Conservation (phyloP, 2,329 filamentous ascomycete species). For the Trichoderma sp. region DNA sequence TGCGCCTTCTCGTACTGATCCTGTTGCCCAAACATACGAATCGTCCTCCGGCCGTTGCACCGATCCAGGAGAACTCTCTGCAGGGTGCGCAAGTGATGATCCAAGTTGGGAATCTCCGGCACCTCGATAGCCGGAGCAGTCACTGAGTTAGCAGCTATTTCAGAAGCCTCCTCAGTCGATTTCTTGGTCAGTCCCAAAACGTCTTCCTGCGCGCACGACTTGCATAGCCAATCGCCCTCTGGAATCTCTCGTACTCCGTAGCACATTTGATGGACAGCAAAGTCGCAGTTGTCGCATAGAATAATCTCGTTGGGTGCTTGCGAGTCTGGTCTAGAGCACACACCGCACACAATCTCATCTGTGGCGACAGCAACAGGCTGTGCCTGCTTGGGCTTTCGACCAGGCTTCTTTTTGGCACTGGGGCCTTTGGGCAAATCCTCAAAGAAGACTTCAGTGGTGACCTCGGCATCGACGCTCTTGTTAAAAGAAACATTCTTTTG, state of each 20-base stretch:
- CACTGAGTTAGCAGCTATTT: conserved; percentile 20
- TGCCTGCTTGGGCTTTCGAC: conserved; percentile 28
- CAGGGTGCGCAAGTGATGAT: conserved; percentile 51
- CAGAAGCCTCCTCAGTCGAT: conserved; percentile 23
- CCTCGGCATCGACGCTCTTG: conserved; percentile 39
- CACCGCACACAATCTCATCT: conserved; percentile 52
- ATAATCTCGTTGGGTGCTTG: conserved; percentile 60
- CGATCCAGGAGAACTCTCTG: conserved; percentile 59
- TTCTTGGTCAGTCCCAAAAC: conserved; percentile 33
- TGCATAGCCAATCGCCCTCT: conserved; percentile 63
- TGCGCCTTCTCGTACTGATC: conserved; percentile 69
- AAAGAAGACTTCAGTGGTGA: conserved; percentile 41
- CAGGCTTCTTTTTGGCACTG: conserved; percentile 29
- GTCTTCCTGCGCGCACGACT: conserved; percentile 53
- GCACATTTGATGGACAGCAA: conserved; percentile 61
- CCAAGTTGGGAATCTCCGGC: conserved; percentile 56
- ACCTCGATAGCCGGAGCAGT: conserved; percentile 33
- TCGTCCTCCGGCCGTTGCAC: conserved; percentile 54
- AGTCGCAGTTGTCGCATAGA: conserved; percentile 63
- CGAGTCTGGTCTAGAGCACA: conserved; percentile 59
- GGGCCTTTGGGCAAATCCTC: conserved; percentile 48
- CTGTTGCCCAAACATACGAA: conserved; percentile 56
- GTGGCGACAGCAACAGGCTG: conserved; percentile 24
- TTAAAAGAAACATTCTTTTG: conserved; percentile 57
- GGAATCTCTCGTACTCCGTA: conserved; percentile 57